Evolutionary conservation across 768 basidiomycete species (phyloP).

Genomic region (Russula ochroleuca): DNA sequence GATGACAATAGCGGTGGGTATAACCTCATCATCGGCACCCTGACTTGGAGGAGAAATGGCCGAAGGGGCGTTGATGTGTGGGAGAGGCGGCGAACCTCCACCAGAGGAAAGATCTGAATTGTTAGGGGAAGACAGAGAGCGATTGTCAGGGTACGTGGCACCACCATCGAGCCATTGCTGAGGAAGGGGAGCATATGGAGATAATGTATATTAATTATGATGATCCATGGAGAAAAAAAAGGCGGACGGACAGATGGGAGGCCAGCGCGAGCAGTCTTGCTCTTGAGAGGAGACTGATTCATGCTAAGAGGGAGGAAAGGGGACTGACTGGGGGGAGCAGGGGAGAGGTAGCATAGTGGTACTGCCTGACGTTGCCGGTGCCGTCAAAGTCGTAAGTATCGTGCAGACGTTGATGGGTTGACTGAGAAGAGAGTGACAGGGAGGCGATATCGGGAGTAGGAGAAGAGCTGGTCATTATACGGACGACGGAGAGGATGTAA

Average conservation of each 20-base stretch:
- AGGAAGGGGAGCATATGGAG: slow-evolving; percentile 24
- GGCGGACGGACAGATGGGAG: slow-evolving; percentile 61
- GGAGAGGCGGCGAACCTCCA: slow-evolving; percentile 71
- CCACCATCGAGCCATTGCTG: slow-evolving; percentile 86
- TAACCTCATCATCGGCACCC: slow-evolving; percentile 80
- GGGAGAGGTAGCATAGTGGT: slow-evolving; percentile 67
- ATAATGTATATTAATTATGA: slow-evolving; percentile 4
- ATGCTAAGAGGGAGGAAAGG: slow-evolving; percentile 51
- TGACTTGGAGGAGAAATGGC: slow-evolving; percentile 45
- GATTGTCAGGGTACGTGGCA: slow-evolving; percentile 51
- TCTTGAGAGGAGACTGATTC: slow-evolving; percentile 68
- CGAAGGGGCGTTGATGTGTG: slow-evolving; percentile 41
- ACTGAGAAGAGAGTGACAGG: slow-evolving; percentile 61
- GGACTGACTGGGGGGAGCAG: slow-evolving; percentile 48
- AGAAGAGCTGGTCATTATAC: slow-evolving; percentile 72
- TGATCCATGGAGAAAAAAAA: slow-evolving; percentile 24
- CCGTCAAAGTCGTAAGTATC: slow-evolving; percentile 83
- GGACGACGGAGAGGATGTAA: slow-evolving; percentile 5
- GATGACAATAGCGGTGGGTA: slow-evolving; percentile 98
- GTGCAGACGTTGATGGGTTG: slow-evolving; percentile 74
- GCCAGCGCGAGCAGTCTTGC: slow-evolving; percentile 62
- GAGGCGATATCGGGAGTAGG: slow-evolving; percentile 69
- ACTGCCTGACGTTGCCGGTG: slow-evolving; percentile 53
- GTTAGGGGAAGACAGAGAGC: slow-evolving; percentile 79
- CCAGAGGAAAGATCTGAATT: slow-evolving; percentile 87